Evolutionary conservation across 2,329 filamentous ascomycete species (phyloP), one percentile per base, ranked within the genome.

Genomic region (Stagonosporopsis cucurbitacearum): DNA sequence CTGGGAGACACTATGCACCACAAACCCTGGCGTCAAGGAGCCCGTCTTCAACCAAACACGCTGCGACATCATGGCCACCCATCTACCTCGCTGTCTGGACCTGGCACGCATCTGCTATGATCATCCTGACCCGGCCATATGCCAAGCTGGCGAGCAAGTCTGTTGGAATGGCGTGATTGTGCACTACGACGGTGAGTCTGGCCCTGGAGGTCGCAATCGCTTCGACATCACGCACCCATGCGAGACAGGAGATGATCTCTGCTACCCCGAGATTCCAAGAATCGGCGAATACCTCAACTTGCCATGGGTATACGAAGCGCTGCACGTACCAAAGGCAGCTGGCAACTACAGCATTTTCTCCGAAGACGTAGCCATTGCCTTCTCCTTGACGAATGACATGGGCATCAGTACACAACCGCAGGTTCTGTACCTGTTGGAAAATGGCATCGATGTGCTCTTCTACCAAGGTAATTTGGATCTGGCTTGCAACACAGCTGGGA

Each of bases 1-100:
- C 60, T 81, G 75, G 74, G 78, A 80, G 56, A 80, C 78, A 0
- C 75, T 80, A 3, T 81, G 79, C 62, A 79, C 77, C 0, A 80
- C 76, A 2, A 79, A 79, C 36, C 77, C 78, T 0, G 79, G 79
- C 7, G 71, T 80, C 19, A 40, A 72, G 1, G 57, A 64, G 4
- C 78, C 79, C 4, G 60, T 81, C 2, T 80, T 81, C 64, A 81
- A 80, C 50, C 59, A 73, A 32, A 81, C 79, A 0, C 71, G 77
- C 22, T 81, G 79, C 58, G 77, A 81, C 54, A 78, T 78, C 50
- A 79, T 80, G 58, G 78, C 79, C 2, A 66, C 72, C 4, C 75
- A 77, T 40, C 67, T 82, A 26, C 79, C 80, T 4, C 75, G 80
- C 19, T 80, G 79, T 58, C 74, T 80, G 63, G 68, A 78, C 1